These are phyloP conservation scores for Calonectria leucothoes DNA, from an alignment of 2,329 filamentous ascomycete species.

Conservation along the genomic window DNA sequence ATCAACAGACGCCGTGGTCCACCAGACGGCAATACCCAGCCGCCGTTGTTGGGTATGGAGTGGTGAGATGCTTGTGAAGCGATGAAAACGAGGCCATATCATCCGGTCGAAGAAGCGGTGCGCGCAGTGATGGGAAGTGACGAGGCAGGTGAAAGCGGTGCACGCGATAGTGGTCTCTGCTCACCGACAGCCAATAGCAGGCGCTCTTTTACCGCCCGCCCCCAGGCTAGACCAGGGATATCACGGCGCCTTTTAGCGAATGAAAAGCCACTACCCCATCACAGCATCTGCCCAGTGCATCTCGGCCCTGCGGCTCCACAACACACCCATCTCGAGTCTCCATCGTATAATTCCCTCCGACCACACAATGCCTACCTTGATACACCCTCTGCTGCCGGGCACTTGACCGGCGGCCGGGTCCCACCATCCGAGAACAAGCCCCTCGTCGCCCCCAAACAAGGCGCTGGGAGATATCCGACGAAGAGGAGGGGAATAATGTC, in stretches of 20 bases:
- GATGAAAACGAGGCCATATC: neutral
- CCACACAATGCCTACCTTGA: conserved; percentile 17
- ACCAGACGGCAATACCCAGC: neutral
- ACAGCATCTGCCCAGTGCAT: conserved; percentile 17
- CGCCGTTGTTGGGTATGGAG: neutral
- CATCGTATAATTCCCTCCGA: conserved; percentile 3
- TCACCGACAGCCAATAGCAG: conserved; percentile 31
- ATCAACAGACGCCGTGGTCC: conserved; percentile 4
- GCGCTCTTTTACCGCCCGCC: conserved; percentile 39
- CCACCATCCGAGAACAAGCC: conserved; percentile 25
- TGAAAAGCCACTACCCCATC: conserved; percentile 31
- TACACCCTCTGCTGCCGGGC: conserved; percentile 9
- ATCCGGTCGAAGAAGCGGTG: conserved; percentile 15
- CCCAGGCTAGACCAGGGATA: conserved; percentile 23
- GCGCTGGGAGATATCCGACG: neutral
- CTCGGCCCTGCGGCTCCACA: conserved; percentile 32
- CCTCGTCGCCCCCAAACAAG: conserved; percentile 26
- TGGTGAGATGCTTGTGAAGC: neutral
- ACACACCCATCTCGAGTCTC: conserved; percentile 27
- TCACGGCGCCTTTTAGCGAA: conserved; percentile 36
- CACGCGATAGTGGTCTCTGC: neutral
- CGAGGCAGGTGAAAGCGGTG: neutral
- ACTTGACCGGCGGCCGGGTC: conserved; percentile 12
- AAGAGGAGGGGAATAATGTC: conserved; percentile 18
- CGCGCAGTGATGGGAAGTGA: neutral